Base-by-base conservation (phyloP, 305 asterid species). In the Petunia hybrid region DNA sequence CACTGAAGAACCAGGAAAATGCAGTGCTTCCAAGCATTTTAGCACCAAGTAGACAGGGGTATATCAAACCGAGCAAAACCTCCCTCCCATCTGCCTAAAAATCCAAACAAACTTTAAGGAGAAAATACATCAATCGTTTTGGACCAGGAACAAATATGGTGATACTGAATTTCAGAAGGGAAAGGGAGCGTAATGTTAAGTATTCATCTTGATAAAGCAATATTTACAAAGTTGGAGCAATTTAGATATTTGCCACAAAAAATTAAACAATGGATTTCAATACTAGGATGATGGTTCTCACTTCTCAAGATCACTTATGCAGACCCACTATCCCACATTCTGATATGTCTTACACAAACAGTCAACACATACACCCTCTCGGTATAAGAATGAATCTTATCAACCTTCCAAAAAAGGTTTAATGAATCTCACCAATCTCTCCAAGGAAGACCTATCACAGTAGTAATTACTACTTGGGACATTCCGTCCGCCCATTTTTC, bases 31-130 rank as follows among this genome's bases (percentile, higher is more conserved):
- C 98, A 38, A 95, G 94, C 98, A 95, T 94, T 89, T 89, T 95
- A 2, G 97, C 91, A 68, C 98, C 98, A 88, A 94, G 85, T 67
- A 94, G 83, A 87, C 95, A 95, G 51, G 98, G 98, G 90, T 92
- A 94, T 81, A 95, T 83, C 90, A 95, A 83, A 40, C 98, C 99
- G 82, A 92, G 81, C 5, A 88, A 83, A 48, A 91, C 91, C 82
- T 89, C 95, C 87, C 99, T 90, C 81, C 99, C 99, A 86, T 95
- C 99, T 57, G 97, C 98, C 99, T 95, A 85, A 69, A 90, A 84
- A 68, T 82, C 73, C 76, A 81, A 84, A 62, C 62, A 66, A 80
- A 80, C 63, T 68, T 70, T 22, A 48, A 73, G 78, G 36, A 73
- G 63, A 73, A 67, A 68, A 13, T 36, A 73, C 51, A 73, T 73